These are phyloP conservation scores for Fusarium penzigii DNA, from an alignment of 2,329 filamentous ascomycete genomes.

Conservation along the genomic window DNA sequence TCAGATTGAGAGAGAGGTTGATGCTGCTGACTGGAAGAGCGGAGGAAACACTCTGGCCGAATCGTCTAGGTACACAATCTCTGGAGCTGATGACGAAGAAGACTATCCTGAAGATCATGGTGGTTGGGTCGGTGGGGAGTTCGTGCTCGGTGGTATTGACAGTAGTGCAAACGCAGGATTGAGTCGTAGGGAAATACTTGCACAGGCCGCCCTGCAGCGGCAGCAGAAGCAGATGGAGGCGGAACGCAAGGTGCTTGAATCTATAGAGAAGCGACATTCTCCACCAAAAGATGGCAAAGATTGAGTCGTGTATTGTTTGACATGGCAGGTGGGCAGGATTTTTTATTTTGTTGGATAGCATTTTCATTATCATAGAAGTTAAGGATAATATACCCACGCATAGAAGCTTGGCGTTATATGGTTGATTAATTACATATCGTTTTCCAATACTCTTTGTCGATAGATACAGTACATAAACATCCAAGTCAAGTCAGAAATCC, in stretches of 20 bases:
- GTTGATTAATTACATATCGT: slow-evolving; percentile 14
- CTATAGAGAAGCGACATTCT: slow-evolving; percentile 28
- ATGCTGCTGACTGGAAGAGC: slow-evolving; percentile 73
- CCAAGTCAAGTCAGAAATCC: too few species aligned
- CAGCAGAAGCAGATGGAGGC: slow-evolving; percentile 36
- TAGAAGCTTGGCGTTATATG: slow-evolving; percentile 7
- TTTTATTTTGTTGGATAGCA: background rate
- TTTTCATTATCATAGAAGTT: slow-evolving; percentile 5
- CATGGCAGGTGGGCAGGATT: background rate
- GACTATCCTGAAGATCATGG: slow-evolving; percentile 66
- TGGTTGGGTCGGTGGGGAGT: slow-evolving; percentile 78
- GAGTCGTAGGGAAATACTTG: slow-evolving; percentile 73
- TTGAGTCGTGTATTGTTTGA: background rate
- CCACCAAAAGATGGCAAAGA: slow-evolving; percentile 27
- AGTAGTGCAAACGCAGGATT: slow-evolving; percentile 51
- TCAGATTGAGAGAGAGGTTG: slow-evolving; percentile 85
- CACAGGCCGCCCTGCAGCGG: slow-evolving; percentile 46
- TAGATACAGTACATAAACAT: too few species aligned
- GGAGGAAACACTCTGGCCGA: slow-evolving; percentile 68
- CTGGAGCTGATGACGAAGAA: slow-evolving; percentile 50
- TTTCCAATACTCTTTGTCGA: slow-evolving; percentile 5
- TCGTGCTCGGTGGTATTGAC: slow-evolving; percentile 64
- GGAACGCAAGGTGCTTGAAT: slow-evolving; percentile 33
- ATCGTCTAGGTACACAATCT: slow-evolving; percentile 59
- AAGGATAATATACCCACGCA: slow-evolving; percentile 6